Evolutionary conservation across 192 early-diverging fungal species (phyloP).

Genomic region (Entomortierella beljakovae): DNA sequence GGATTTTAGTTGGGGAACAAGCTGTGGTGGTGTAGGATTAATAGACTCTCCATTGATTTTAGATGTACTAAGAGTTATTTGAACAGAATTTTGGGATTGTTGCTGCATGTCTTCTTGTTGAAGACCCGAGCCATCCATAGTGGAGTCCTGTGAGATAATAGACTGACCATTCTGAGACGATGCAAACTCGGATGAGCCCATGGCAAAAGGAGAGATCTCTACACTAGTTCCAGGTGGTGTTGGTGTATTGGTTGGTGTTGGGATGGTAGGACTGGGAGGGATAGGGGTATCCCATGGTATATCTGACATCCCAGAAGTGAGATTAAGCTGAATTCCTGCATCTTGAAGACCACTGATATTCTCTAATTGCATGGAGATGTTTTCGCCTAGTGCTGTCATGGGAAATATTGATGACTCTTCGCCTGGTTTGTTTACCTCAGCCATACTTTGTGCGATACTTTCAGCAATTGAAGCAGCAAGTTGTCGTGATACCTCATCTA

Average conservation of each 20-base stretch:
- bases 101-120: background rate
- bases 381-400: background rate
- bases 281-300: slow-evolving; percentile 9
- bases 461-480: slow-evolving; percentile 36
- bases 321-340: background rate
- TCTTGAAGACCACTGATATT: background rate
- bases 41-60: background rate
- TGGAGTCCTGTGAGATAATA: background rate
- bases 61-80: no score
- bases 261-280: slow-evolving; percentile 22
- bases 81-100: no score
- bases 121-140: no score
- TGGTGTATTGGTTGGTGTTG: slow-evolving; percentile 36
- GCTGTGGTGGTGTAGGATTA: background rate
- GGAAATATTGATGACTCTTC: slow-evolving; percentile 7
- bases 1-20: background rate
- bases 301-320: slow-evolving; percentile 6
- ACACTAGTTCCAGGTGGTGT: slow-evolving; percentile 6
- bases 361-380: background rate
- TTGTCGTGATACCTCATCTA: slow-evolving; percentile 42
- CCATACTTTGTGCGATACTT: slow-evolving; percentile 40
- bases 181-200: background rate
- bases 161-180: background rate
- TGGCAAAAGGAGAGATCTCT: background rate
- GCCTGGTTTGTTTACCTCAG: slow-evolving; percentile 7